A percentile compares a stretch with the other conserved stretches of the same genome.
Conservation (phyloP, 2,329 filamentous ascomycete species). For the Penicillium sp. region DNA sequence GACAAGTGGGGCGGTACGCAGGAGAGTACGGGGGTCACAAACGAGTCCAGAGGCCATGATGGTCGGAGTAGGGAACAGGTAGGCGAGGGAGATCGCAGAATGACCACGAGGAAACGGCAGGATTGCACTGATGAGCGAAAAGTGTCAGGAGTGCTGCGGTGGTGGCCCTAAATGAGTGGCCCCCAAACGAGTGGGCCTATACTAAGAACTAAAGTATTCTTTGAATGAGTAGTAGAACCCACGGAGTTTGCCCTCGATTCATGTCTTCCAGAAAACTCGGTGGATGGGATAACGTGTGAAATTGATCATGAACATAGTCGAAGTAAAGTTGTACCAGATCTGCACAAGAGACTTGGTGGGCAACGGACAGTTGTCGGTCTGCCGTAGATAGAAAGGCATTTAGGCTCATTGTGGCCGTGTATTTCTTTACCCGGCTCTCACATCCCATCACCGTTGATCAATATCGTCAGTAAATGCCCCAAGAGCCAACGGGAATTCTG, state of each 20-base stretch:
- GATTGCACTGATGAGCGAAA: no score
- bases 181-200: no score
- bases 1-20: no score
- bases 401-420: not conserved
- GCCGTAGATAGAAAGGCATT: not conserved
- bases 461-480: not conserved
- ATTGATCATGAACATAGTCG: conserved; percentile 21
- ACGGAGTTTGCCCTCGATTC: conserved; percentile 4
- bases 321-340: conserved; percentile 16
- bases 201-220: no score
- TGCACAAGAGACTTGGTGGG: conserved; percentile 5
- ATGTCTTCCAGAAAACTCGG: conserved; percentile 15
- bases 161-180: no score
- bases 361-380: not conserved
- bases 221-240: not conserved
- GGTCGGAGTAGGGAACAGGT: no score
- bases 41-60: no score
- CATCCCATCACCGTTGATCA: conserved; percentile 14
- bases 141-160: no score
- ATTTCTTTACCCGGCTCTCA: conserved; percentile 1
- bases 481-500: not conserved
- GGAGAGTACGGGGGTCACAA: no score
- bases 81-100: no score
- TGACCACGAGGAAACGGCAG: no score
- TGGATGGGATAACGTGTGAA: conserved; percentile 16